Evolutionary conservation across 2,329 filamentous ascomycete genomes (phyloP).

Genomic region (Rutstroemia sp.): DNA sequence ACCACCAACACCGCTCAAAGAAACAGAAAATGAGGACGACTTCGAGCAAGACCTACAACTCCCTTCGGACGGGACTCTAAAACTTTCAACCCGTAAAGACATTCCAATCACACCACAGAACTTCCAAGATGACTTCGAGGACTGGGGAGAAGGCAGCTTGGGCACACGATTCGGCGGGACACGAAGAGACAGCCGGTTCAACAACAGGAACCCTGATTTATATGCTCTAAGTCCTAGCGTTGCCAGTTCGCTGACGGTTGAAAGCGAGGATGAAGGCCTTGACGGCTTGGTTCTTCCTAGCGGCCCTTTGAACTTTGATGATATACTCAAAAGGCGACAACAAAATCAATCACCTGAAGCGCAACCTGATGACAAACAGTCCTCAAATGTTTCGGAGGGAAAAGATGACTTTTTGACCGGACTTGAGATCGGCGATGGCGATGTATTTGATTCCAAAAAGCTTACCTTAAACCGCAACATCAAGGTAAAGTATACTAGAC

Average conservation of each 20-base stretch:
- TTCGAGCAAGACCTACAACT: conserved; percentile 69
- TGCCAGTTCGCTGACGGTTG: conserved; percentile 80
- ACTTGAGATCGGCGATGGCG: conserved; percentile 78
- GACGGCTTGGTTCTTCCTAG: conserved; percentile 81
- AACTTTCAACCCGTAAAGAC: conserved; percentile 52
- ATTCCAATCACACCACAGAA: conserved; percentile 55
- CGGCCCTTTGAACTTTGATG: conserved; percentile 75
- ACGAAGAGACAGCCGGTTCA: conserved; percentile 68
- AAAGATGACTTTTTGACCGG: conserved; percentile 77
- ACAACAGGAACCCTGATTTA: conserved; percentile 69
- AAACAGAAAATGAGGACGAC: conserved; percentile 47
- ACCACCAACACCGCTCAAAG: conserved; percentile 45
- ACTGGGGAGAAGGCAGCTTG: conserved; percentile 90
- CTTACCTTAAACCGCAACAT: conserved; percentile 86
- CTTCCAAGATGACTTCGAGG: conserved; percentile 69
- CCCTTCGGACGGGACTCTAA: conserved; percentile 55
- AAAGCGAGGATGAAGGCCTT: conserved; percentile 90
- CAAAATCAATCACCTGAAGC: conserved; percentile 50
- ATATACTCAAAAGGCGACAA: conserved; percentile 67
- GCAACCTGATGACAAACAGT: conserved; percentile 34
- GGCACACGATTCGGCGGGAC: conserved; percentile 88
- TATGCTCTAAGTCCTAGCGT: conserved; percentile 90
- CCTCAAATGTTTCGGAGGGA: conserved; percentile 21
- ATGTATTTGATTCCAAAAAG: conserved; percentile 73
- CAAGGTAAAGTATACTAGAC: conserved; percentile 68